Percentiles rank a stretch among this genome's conserved stretches.
Conservation (phyloP, 305 asterid species). For the Plantago coronopus region DNA sequence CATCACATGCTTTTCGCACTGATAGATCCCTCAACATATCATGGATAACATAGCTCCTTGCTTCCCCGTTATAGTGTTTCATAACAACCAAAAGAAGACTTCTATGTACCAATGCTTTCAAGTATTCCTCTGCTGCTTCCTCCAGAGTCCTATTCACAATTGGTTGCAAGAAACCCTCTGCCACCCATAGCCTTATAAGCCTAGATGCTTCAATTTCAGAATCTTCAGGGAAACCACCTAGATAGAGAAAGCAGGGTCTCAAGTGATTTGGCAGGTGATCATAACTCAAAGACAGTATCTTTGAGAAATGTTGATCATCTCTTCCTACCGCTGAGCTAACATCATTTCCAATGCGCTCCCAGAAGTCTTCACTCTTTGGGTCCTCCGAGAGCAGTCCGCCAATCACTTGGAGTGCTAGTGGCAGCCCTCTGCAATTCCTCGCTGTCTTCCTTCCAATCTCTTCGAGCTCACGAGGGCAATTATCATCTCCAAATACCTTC, state of each 20-base stretch:
- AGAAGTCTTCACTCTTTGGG: conserved; percentile 2
- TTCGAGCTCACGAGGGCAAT: conserved; percentile 14
- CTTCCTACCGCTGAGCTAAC: conserved; percentile 3
- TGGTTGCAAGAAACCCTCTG: conserved; percentile 20
- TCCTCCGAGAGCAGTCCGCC: conserved; percentile 22
- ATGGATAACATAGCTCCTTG: conserved; percentile 12
- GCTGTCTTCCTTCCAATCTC: conserved; percentile 16
- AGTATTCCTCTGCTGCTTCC: conserved; percentile 16
- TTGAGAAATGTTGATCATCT: conserved; percentile 7
- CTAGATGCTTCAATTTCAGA: conserved; percentile 7
- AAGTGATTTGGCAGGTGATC: conserved; percentile 18
- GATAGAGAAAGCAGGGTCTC: conserved; percentile 17
- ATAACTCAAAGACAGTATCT: conserved; percentile 22
- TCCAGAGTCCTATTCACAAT: conserved; percentile 5
- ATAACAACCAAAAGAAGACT: conserved; percentile 15
- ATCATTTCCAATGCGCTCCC: conserved; percentile 13
- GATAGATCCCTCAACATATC: conserved; percentile 24
- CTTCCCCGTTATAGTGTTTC: conserved; percentile 3
- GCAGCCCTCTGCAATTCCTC: conserved; percentile 26
- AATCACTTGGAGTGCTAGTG: conserved; percentile 26
- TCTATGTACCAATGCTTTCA: conserved; percentile 17
- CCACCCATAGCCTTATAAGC: conserved; percentile 11
- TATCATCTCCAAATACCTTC: conserved; percentile 11
- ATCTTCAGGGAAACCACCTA: conserved; percentile 15
- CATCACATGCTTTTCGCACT: conserved; percentile 1